Conservation (phyloP, 164 flowering plant genomes). For the Piper betle region DNA sequence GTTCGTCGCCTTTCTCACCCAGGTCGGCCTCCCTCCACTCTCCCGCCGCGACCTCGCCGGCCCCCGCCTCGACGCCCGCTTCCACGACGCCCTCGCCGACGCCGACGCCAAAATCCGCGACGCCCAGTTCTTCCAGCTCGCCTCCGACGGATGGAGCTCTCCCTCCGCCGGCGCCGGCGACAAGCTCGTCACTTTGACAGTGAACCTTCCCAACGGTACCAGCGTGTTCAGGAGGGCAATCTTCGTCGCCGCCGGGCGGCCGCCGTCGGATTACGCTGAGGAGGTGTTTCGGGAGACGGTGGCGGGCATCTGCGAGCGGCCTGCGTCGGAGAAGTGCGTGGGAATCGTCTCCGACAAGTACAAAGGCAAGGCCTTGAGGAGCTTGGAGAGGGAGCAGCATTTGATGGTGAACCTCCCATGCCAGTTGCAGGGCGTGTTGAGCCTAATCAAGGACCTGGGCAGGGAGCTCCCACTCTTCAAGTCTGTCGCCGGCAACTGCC, state of each 20-base stretch:
- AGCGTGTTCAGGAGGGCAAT: slow-evolving; percentile 17
- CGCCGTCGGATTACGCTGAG: slow-evolving; percentile 7
- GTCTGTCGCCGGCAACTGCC: neutral
- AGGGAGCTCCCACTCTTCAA: slow-evolving; percentile 14
- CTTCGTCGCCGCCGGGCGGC: slow-evolving; percentile 4
- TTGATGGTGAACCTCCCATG: slow-evolving; percentile 23
- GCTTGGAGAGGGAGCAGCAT: slow-evolving; percentile 12
- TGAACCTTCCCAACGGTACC: slow-evolving; percentile 19
- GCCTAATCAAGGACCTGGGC: slow-evolving; percentile 15
- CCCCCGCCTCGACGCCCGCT: slow-evolving; percentile 49
- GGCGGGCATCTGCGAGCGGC: slow-evolving; percentile 10
- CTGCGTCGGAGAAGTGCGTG: slow-evolving; percentile 10
- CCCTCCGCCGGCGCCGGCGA: slow-evolving; percentile 5
- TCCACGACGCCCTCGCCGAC: slow-evolving; percentile 51
- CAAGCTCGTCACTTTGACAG: slow-evolving; percentile 9
- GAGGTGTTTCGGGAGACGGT: slow-evolving; percentile 8
- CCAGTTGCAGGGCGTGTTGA: slow-evolving; percentile 10
- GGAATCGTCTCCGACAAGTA: slow-evolving; percentile 16
- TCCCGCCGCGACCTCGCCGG: slow-evolving; percentile 49
- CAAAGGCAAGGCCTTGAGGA: slow-evolving; percentile 7
- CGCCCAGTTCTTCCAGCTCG: slow-evolving; percentile 84
- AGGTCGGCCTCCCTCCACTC: slow-evolving; percentile 68
- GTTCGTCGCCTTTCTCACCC: slow-evolving; percentile 66
- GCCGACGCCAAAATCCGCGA: slow-evolving; percentile 70
- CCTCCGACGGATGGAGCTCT: slow-evolving; percentile 76